Conservation (phyloP, 208 protist species). For the Spongospora subterranea region DNA sequence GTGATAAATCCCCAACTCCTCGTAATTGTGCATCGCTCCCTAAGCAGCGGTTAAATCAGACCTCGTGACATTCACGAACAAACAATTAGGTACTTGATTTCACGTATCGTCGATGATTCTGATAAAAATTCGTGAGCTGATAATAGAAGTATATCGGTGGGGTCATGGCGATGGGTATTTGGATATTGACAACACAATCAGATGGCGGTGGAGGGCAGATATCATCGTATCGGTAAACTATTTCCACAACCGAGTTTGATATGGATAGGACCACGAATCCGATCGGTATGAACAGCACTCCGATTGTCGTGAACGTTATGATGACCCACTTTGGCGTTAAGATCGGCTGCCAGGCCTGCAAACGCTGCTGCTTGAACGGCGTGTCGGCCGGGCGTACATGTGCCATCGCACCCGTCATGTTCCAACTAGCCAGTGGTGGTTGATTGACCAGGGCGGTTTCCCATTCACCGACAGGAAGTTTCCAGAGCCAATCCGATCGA, state of each 20-base stretch:
- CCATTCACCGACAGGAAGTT: too few species aligned
- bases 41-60: not conserved
- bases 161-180: constrained; percentile 72
- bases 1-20: not conserved
- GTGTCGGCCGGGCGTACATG: constrained; percentile 69
- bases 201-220: constrained; percentile 69
- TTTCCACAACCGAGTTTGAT: constrained; percentile 78
- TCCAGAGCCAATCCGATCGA: too few species aligned
- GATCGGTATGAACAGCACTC: constrained; percentile 88
- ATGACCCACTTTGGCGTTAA: constrained; percentile 88
- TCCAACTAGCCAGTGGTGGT: too few species aligned
- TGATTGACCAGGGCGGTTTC: too few species aligned
- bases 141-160: constrained; percentile 96
- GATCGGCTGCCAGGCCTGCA: constrained; percentile 94
- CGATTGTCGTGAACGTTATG: constrained; percentile 84
- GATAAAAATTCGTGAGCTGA: constrained; percentile 94
- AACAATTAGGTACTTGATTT: not conserved
- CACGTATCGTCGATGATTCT: constrained; percentile 94
- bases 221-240: constrained; percentile 81
- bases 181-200: constrained; percentile 64
- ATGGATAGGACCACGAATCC: constrained; percentile 82
- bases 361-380: constrained; percentile 90
- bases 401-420: not conserved
- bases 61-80: not conserved
- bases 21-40: not conserved